Percentiles rank a stretch among this genome's conserved stretches.
Conservation (phyloP, 78 protist species). For the Parvularia atlantis region DNA sequence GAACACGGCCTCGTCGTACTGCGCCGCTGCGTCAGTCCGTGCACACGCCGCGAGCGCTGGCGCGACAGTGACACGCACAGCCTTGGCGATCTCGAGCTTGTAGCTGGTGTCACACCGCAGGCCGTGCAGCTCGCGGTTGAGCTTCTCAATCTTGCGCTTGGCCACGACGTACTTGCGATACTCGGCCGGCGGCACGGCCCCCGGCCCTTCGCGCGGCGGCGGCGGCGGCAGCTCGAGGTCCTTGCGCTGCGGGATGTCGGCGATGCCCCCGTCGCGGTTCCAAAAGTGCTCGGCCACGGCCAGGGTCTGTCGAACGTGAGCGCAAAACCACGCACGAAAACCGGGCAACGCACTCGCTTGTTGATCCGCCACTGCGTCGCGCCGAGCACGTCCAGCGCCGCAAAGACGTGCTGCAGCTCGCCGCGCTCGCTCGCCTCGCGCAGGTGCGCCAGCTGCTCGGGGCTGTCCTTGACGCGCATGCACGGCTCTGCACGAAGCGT, state of each 20-base stretch:
- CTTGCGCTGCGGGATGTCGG: constrained; percentile 14
- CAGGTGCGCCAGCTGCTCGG: not conserved
- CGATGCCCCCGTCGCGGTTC: constrained; percentile 4
- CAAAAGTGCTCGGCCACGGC: not conserved
- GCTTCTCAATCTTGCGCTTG: not conserved
- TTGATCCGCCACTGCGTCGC: constrained; percentile 64
- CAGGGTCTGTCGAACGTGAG: not conserved
- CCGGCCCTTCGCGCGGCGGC: not conserved
- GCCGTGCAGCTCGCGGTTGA: constrained; percentile 46
- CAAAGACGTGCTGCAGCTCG: not conserved
- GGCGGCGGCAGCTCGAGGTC: constrained; percentile 24
- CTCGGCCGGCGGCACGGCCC: not conserved
- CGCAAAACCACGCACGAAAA: not conserved
- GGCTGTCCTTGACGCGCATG: not conserved
- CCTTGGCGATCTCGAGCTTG: constrained; percentile 33
- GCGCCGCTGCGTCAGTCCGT: not conserved
- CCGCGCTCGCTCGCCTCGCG: not conserved
- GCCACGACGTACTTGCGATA: not conserved
- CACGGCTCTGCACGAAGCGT: not conserved
- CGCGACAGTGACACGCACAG: not conserved
- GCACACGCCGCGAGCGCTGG: not conserved
- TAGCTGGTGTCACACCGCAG: constrained; percentile 23
- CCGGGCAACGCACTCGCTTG: not conserved
- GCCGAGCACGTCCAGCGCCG: constrained; percentile 41
- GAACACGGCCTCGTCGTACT: constrained; percentile 22